Base-by-base conservation (phyloP, 352 stramenopile genomes). In the Globisporangium megalacanthum region DNA sequence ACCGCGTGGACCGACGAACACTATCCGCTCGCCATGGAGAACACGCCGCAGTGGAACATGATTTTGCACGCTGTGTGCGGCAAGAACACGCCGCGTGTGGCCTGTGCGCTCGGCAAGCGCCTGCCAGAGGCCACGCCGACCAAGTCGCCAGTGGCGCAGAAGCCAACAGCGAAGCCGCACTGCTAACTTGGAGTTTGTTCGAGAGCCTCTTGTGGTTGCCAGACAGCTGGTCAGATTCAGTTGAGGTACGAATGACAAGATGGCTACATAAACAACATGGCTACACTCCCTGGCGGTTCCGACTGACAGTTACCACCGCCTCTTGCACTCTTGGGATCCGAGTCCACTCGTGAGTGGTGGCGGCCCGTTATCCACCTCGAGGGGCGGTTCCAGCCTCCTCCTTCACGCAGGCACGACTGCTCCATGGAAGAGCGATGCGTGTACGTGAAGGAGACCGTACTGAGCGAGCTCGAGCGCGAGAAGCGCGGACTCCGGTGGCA, bases 401-500 rank as follows among this genome's bases (percentile, higher is more conserved):
- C 62, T 56, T 74, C 64, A 52, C 67, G 74, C 25, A 39, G 39
- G 9, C 37, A 31, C 11, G 61, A 51, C 39, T 75, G 49, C 35
- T 52, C n/a, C 6, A 31, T 52, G 61, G 45, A 62, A 13, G 57
- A 62, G 57, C 50, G 19, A 51, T 68, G 74, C 45, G 70, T 85
- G 25, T 85, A 80, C 54, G 70, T 87, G 58, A 74, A 76, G 45
- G 68, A 68, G 31, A 52, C 62, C 5, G 74, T 87, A 49, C 69
- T 87, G n/a, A 61, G 52, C 19, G 56, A 82, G 46, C 71, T 87
- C 25, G 77, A 87, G 58, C 65, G 74, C 13, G 77, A 84, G 41
- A 77, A 76, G 31, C 70, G 73, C 35, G 58, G 55, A 20, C 68
- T 87, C 19, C 74, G 77, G 60, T 83, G 77, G 72, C 66, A 87